Base-by-base conservation (phyloP, 164 flowering plant species). In the Taxillus chinensis region DNA sequence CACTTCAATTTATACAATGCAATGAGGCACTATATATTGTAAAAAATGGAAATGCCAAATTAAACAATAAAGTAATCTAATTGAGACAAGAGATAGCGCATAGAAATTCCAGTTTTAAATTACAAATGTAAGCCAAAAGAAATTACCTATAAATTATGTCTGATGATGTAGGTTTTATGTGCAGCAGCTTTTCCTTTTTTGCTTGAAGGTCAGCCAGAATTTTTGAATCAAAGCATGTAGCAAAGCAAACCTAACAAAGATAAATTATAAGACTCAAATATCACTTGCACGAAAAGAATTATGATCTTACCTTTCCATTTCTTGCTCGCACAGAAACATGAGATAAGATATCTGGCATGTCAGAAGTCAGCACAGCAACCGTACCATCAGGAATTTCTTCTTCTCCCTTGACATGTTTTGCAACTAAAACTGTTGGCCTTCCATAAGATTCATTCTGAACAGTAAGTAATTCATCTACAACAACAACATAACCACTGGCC, bases 251-350 rank as follows among this genome's bases (percentile, higher is more conserved):
- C 97, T 93, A 77, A 67, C 65, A 64, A 68, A 27, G 55, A 14
- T 11, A 41, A 59, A 58, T 42, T 9, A 27, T n/a, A 5, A 54
- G 16, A 5, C 9, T 17, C 57, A 54, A 54, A 17, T 17, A 54
- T 5, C 57, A 54, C 12, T 7, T 17, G 12, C 12, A 27, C 1
- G 27, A 27, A 27, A 27, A 27, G 2, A 27, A 27, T 27, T 27
- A 27, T 27, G 27, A 42, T 41, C 0, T 27, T 64, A 93, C 99
- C 85, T 90, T 93, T 79, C 92, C 51, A 73, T 90, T 93, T 79
- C 96, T 87, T 71, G 97, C 99, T 77, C 99, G 84, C 53, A 93
- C 97, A 67, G 99, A 93, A 71, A 93, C 97, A 85, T 93, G 99
- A 66, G 99, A 93, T 52, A 93, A 78, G 53, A 93, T 96, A 83